phyloP scores from a whole-genome alignment of 768 basidiomycete species.

The Trametes cinnabarina region DNA sequence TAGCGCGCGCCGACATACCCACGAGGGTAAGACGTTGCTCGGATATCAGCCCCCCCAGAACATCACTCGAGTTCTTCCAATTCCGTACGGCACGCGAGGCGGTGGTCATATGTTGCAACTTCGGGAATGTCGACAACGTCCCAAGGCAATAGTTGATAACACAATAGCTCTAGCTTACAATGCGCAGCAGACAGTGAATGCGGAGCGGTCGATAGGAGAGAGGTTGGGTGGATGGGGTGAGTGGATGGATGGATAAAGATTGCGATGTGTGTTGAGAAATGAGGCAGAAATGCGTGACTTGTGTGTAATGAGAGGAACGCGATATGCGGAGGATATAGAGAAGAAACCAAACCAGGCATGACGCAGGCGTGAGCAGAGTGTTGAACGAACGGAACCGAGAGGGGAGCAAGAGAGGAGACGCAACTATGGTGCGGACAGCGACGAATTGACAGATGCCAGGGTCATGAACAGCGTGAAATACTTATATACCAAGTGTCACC shows the following conservation, averaged over 20 bases:
- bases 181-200: constrained; percentile 21
- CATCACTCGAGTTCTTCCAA: too few species aligned
- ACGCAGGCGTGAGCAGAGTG: constrained; percentile 20
- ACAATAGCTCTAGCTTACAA: constrained; percentile 32
- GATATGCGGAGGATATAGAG: constrained; percentile 17
- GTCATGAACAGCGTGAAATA: constrained; percentile 13
- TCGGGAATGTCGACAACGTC: not conserved
- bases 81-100: not conserved
- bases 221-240: constrained; percentile 17
- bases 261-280: constrained; percentile 20
- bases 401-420: constrained; percentile 14
- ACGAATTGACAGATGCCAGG: not conserved
- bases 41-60: too few species aligned
- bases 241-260: constrained; percentile 13
- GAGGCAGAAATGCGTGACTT: constrained; percentile 23
- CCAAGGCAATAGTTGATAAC: constrained; percentile 22
- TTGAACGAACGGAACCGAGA: constrained; percentile 16
- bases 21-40: not conserved
- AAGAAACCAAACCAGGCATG: constrained; percentile 16
- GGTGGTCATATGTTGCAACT: not conserved
- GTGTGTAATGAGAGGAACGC: constrained; percentile 18
- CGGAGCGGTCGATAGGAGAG: constrained; percentile 8
- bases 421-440: constrained; percentile 19
- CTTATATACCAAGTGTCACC: constrained; percentile 20
- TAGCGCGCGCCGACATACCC: not conserved